Base-by-base conservation (phyloP, 345 rosid species). In the Syzygium grande region DNA sequence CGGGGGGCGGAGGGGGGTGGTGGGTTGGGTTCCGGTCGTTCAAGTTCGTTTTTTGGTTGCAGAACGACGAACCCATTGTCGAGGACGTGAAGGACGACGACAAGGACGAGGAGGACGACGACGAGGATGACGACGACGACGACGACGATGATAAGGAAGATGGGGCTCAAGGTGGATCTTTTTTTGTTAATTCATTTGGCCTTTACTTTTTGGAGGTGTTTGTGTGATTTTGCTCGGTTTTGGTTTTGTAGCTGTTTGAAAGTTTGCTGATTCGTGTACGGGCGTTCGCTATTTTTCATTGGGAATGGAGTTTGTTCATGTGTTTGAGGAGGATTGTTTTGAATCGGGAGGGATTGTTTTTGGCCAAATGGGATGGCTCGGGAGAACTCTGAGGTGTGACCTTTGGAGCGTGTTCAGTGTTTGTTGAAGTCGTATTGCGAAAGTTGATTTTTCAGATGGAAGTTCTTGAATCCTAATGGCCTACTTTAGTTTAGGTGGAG, bases 61-160 rank as follows among this genome's bases (percentile, higher is more conserved):
- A 93, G 93, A 89, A 63, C 55, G 97, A 96, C 84, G 95, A 89
- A 61, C 93, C 94, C 34, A 86, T 94, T 7, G 94, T 94, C 78
- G 99, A 94, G 91, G 99, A 95, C 87, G 94, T 94, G 89, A 95
- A 96, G 89, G 98, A 96, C 2, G 95, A 93, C 14, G 93, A 93
- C 3, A 84, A 90, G 29, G 93, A 95, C 1, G 98, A 93, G 14
- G 97, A 93, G 0, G 95, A 93, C 0, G 97, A 95, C 0, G 98
- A 95, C 1, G 97, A 95, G 0, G 98, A 95, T 3, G 97, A 93
- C 7, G 97, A 93, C n/a, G 98, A 96, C n/a, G 98, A 96, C 2
- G 96, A 93, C 19, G 97, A 92, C 10, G 94, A 92, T 38, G 95
- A 94, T 38, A 92, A 95, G 86, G 95, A 93, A 2, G 97, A 93